Conservation (phyloP, 768 basidiomycete species). For the Tricholoma bakamatsutake region DNA sequence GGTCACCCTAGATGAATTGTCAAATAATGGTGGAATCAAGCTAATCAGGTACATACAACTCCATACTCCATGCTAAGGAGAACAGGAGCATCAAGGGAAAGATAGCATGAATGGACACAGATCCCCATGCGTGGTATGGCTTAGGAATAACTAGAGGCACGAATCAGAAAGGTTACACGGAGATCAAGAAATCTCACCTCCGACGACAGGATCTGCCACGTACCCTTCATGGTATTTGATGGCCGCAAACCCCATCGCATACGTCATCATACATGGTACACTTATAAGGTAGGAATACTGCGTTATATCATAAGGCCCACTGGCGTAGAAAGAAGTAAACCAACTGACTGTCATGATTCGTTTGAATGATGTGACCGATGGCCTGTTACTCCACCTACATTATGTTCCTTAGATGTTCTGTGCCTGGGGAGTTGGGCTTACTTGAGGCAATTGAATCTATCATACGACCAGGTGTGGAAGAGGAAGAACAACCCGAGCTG, state of each 20-base stretch:
- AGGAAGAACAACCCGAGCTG: constrained; percentile 61
- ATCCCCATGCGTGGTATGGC: constrained; percentile 55
- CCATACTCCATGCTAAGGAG: constrained; percentile 64
- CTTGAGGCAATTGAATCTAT: constrained; percentile 70
- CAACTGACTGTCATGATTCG: constrained; percentile 76
- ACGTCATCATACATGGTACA: constrained; percentile 54
- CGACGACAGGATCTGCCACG: constrained; percentile 33
- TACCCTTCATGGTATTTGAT: constrained; percentile 77
- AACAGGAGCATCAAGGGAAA: constrained; percentile 63
- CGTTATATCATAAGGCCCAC: background rate
- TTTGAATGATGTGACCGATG: constrained; percentile 71
- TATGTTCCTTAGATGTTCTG: background rate
- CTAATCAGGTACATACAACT: constrained; percentile 48
- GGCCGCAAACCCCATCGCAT: constrained; percentile 54
- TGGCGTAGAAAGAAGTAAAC: background rate
- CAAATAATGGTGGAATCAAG: background rate
- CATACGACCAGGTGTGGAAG: constrained; percentile 76
- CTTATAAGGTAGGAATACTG: constrained; percentile 70
- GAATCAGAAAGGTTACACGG: background rate
- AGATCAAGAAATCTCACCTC: constrained; percentile 37
- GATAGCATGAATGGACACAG: constrained; percentile 38
- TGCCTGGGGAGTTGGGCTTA: constrained; percentile 21
- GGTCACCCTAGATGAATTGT: constrained; percentile 46
- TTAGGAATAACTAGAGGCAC: constrained; percentile 50
- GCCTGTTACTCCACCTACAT: constrained; percentile 62